Evolutionary conservation across 495 filamentous ascomycete genomes (phyloP), one percentile per base, ranked within the genome.

Genomic region (Jackrogersella minutella): DNA sequence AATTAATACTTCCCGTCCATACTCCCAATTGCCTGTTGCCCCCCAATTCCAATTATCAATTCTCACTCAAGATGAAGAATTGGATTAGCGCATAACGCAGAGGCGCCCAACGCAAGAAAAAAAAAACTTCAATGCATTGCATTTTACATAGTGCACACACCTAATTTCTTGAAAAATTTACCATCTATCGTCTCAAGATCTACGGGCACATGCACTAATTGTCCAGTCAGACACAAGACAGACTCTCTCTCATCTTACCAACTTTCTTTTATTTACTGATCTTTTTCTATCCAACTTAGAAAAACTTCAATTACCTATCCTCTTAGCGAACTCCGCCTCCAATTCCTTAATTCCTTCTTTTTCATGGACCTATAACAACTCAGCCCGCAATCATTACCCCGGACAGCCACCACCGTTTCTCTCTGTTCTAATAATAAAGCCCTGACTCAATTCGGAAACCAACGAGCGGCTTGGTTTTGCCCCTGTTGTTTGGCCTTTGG

Each of bases 381-480:
- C 44, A 40, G 46, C 46, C 43, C 40, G 46, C 40, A 62, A 53
- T 36, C 33, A 22, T 57, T 58, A 58, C 65, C 58, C 65, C 53
- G n/a, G n/a, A n/a, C n/a, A 28, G 64, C 62, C 46, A 22, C 49
- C 30, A 62, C 40, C 36, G 34, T 52, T 2, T 3, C 19, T 58
- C 46, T 13, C 33, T 36, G 65, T 68, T 68, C 65, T 68, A 68
- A 58, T 68, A 62, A 68, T 68, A 68, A 62, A 62, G 36, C 62
- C 36, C 53, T 58, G 36, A 56, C 44, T 49, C n/a, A n/a, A n/a
- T n/a, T 57, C 26, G 58, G 58, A 46, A 53, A 49, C 44, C 26
- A 49, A 31, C 44, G 26, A 30, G 31, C 44, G 10, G 33, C 44
- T 49, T 19, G 28, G 10, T 26, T 30, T 19, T 40, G 14, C 57